Base-by-base conservation (phyloP, 257 asterid species). In the Solanum lignicaule region DNA sequence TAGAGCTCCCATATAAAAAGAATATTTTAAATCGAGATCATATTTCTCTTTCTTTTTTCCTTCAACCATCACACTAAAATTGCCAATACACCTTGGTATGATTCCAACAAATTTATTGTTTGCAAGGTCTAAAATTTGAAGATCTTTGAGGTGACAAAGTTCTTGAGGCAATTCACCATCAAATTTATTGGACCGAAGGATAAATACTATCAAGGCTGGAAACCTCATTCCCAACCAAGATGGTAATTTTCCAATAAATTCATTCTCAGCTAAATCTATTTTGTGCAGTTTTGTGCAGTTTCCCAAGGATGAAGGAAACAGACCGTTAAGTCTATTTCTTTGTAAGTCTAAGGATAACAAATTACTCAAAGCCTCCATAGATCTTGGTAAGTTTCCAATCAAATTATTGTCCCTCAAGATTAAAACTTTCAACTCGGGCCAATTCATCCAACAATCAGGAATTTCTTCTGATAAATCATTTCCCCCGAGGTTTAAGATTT, bases 81-180 rank as follows among this genome's bases (percentile, higher is more conserved):
- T 90, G 25, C 72, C 18, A 29, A 92, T 31, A 76, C 92, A 90
- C 14, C 55, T 32, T 0, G 91, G 92, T 60, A 90, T 89, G 0
- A 0, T 15, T 29, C 92, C 91, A 2, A 39, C 7, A 91, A 18
- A 1, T 27, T 29, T 29, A 14, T 87, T 88, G 16, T 35, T 11
- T 9, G 93, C 89, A 38, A 91, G 76, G 65, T 90, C 91, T 87
- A 92, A 89, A 11, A 92, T 74, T 38, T 88, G 92, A 12, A 90
- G 85, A 60, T 25, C 36, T 4, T 4, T 21, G 3, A 91, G 83
- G 27, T 58, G 86, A 10, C 92, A 92, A 23, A 92, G 32, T 11
- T 86, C 78, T 10, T 73, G 7, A 76, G 88, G 29, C 36, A 91
- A 68, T 32, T 66, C 27, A 85, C 93, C 90, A 58, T 46, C 46